Evolutionary conservation across 495 filamentous ascomycete species (phyloP), one percentile per base, ranked within the genome.

Genomic region (Penicillium subrubescens): DNA sequence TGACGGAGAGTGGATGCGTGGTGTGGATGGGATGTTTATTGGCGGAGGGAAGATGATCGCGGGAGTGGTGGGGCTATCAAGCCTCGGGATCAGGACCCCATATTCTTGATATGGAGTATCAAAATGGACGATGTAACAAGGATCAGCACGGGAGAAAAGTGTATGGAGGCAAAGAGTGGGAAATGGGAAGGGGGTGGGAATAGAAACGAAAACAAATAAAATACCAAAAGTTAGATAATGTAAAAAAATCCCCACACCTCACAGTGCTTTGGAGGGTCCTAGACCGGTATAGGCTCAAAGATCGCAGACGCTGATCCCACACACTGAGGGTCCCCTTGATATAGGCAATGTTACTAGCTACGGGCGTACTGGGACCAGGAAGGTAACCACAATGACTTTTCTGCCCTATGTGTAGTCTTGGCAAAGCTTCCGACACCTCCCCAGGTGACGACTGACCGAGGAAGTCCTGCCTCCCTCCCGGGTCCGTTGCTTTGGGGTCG

Each of bases 361-460:
- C 54, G 34, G 54, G 35, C 34, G 25, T 57, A 34, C 54, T 34
- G 27, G 31, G 54, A 31, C 54, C n/a, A n/a, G n/a, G n/a, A n/a
- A n/a, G n/a, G n/a, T n/a, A n/a, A n/a, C n/a, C n/a, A n/a, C n/a
- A n/a, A n/a, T n/a, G 7, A 19, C 54, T 19, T 34, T 34, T 57
- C 54, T 57, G 34, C 54, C 54, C 54, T 41, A 57, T 57, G 54
- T 57, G 54, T 41, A 57, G 54, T 57, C 54, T 57, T 57, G n/a
- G 54, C 33, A 37, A 37, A 31, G 35, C 33, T 37, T 34, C 54
- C 41, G 35, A 11, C 54, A 57, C 14, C 33, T 17, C 21, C 54
- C 54, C 34, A 41, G 54, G 54, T 41, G 54, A 57, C 54, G 17
- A 27, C 21, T n/a, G 54, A 57, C n/a, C 54, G n/a, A 23, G 54